Conservation (phyloP, 345 rosid species). For the Moringa oleifera region DNA sequence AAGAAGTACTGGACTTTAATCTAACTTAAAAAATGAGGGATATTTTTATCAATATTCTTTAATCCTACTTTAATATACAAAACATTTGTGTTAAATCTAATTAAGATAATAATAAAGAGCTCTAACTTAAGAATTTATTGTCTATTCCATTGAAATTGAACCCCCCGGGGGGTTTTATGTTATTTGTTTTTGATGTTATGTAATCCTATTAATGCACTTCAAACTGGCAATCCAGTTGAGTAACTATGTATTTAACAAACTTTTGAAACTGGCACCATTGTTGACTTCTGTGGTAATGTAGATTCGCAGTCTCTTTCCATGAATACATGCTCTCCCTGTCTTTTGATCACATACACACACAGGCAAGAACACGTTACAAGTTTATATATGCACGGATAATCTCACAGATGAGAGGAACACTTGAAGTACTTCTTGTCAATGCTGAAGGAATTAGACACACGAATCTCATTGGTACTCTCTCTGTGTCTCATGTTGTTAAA, state of each 20-base stretch:
- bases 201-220: too few relatives aligned
- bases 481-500: not conserved
- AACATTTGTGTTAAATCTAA: too few relatives aligned
- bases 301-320: not conserved
- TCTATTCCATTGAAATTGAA: not conserved
- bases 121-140: not conserved
- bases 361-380: not conserved
- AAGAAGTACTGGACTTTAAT: too few relatives aligned
- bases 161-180: not conserved
- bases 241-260: not conserved
- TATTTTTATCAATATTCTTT: too few relatives aligned
- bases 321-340: not conserved
- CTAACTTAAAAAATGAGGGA: too few relatives aligned
- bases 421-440: constrained; percentile 74
- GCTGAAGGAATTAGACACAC: constrained; percentile 75
- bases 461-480: constrained; percentile 49
- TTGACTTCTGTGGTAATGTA: too few relatives aligned
- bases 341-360: too few relatives aligned
- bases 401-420: constrained; percentile 45
- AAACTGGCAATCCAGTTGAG: not conserved
- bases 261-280: not conserved
- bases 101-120: not conserved
- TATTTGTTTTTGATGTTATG: not conserved
- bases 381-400: not conserved
- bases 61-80: too few relatives aligned